Evolutionary conservation across 148 eudicot species (phyloP).

Genomic region (Vaccinium corymbosum): DNA sequence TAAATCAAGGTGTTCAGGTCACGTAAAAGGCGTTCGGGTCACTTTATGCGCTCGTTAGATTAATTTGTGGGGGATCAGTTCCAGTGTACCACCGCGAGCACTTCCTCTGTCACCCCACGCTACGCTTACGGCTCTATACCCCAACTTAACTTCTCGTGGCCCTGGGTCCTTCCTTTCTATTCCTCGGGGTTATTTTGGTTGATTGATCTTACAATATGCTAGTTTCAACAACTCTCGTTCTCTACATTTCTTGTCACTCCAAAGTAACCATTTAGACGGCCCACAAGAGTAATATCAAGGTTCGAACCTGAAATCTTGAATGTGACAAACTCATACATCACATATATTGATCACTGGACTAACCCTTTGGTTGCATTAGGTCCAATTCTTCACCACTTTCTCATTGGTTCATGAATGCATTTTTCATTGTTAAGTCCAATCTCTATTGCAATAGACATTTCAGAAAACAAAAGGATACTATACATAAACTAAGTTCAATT

Average conservation of each 20-base stretch:
- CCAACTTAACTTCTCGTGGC: too few relatives aligned
- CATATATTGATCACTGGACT: background rate
- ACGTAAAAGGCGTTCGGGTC: background rate
- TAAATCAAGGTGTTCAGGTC: background rate
- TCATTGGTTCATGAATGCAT: background rate
- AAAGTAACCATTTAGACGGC: background rate
- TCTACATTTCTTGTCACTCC: too few relatives aligned
- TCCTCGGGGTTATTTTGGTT: too few relatives aligned
- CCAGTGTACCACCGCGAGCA: background rate
- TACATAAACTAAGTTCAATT: too few relatives aligned
- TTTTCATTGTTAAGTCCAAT: too few relatives aligned
- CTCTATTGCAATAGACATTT: too few relatives aligned
- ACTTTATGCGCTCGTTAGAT: background rate
- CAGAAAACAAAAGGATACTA: too few relatives aligned
- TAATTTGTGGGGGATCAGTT: background rate
- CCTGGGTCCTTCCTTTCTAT: too few relatives aligned
- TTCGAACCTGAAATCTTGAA: background rate
- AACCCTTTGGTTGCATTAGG: background rate
- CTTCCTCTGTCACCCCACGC: too few relatives aligned
- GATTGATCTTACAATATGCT: too few relatives aligned
- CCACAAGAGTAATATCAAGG: background rate
- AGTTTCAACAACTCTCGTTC: too few relatives aligned
- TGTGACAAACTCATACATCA: background rate
- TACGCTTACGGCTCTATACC: too few relatives aligned
- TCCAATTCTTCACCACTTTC: background rate